These are phyloP conservation scores for Dictyostelium brefeldianum DNA, from an alignment of 78 protist species.

Conservation along the genomic window DNA sequence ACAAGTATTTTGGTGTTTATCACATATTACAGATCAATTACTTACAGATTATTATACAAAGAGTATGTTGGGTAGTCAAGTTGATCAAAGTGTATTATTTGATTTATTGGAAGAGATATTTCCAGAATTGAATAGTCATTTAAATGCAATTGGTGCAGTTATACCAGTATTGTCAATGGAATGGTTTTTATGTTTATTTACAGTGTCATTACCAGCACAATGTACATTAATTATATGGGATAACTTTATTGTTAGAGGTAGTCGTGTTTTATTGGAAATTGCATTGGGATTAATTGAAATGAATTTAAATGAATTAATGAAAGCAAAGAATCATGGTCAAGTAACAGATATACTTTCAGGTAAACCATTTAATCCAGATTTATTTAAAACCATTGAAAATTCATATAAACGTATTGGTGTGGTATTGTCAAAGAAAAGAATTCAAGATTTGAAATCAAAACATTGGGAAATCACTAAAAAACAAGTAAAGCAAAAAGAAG, in stretches of 20 bases:
- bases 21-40: slow-evolving; percentile 53
- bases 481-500: slow-evolving; percentile 52
- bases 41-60: slow-evolving; percentile 56
- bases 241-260: slow-evolving; percentile 54
- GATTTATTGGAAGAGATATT: slow-evolving; percentile 58
- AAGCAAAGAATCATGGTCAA: slow-evolving; percentile 31
- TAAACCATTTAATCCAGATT: slow-evolving; percentile 22
- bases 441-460: slow-evolving; percentile 55
- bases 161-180: slow-evolving; percentile 57
- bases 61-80: slow-evolving; percentile 69
- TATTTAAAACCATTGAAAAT: slow-evolving; percentile 3
- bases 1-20: slow-evolving; percentile 65
- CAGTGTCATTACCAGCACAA: slow-evolving; percentile 59
- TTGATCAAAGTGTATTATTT: slow-evolving; percentile 67
- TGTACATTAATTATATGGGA: slow-evolving; percentile 71
- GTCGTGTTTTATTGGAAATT: slow-evolving; percentile 55
- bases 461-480: slow-evolving; percentile 76
- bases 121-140: slow-evolving; percentile 57
- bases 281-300: slow-evolving; percentile 62
- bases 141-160: slow-evolving; percentile 39
- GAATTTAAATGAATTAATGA: slow-evolving; percentile 33
- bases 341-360: slow-evolving; percentile 27
- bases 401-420: slow-evolving; percentile 59
- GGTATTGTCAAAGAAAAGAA: slow-evolving; percentile 62
- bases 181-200: slow-evolving; percentile 76